Evolutionary conservation across 2,329 filamentous ascomycete genomes (phyloP), one percentile per base, ranked within the genome.

Genomic region (Lasiodiplodia sp.): DNA sequence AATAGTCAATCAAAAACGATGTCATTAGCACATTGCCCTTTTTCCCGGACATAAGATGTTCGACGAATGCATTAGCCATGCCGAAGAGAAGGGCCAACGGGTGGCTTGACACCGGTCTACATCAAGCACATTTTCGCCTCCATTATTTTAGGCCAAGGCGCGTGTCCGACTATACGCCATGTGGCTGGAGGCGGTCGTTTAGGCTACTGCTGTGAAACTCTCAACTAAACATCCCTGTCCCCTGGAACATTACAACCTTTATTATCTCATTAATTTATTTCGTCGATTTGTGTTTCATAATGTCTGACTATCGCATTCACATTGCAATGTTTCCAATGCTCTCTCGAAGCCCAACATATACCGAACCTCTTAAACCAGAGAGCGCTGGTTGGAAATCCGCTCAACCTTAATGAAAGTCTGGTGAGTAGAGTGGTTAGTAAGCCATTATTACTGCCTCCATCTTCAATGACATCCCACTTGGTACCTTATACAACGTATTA

Each of bases 401-500:
- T 52, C n/a, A 25, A 64, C 12, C 44, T 44, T 18, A 31, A 37
- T 18, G 44, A 52, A 23, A 64, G 60, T 14, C 37, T 47, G 4
- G 40, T 47, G 5, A 21, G 49, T 34, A 18, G 25, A 21, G 47
- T 53, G 6, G 21, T n/a, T 31, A 47, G 49, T 11, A 47, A 53
- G 62, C 14, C 31, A 53, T 31, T 18, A 37, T 18, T 2, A 47
- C 47, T 11, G 62, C 51, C 7, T 23, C 21, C 2, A 21, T 65
- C 2, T 65, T 65, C 31, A 14, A 38, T 38, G 62, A 52, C 31
- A 52, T 40, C 21, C 25, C 55, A 18, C 47, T 53, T 18, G 62
- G 55, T 14, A 52, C 82, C 25, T 10, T 51, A 64, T 34, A 28
- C 28, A 10, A 23, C 40, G 10, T 51, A 25, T 18, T 64, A 34